Conservation (phyloP, 305 asterid species). For the Rubia occidens region DNA sequence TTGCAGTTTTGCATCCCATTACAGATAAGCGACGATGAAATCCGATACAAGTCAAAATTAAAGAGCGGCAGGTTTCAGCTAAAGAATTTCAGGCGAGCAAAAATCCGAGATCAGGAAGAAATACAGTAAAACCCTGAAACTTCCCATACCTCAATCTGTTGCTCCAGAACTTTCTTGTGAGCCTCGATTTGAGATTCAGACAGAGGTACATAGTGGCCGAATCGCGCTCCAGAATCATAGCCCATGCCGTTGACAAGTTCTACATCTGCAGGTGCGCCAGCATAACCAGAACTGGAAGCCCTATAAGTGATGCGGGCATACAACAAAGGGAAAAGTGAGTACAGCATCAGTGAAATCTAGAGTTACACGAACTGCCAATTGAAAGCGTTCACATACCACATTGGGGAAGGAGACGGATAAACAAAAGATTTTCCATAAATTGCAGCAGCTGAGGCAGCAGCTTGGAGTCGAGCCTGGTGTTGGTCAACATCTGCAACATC, state of each 20-base stretch:
- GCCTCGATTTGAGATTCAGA: conserved; percentile 27
- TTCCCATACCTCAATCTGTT: conserved; percentile 32
- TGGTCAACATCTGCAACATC: conserved; percentile 37
- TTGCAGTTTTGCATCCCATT: neutral
- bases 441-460: conserved; percentile 76
- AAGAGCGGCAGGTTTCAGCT: neutral
- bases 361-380: conserved; percentile 1
- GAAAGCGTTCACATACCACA: conserved; percentile 38
- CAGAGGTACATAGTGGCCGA: conserved; percentile 9
- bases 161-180: conserved; percentile 28
- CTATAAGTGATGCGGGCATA: conserved; percentile 30
- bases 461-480: conserved; percentile 73
- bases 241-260: neutral
- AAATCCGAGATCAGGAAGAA: neutral
- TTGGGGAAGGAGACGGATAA: conserved; percentile 56
- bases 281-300: conserved; percentile 14
- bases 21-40: neutral
- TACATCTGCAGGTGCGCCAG: conserved; percentile 24
- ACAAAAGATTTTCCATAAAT: conserved; percentile 79
- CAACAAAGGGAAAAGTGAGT: conserved; percentile 23
- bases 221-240: conserved; percentile 12
- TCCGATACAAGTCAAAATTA: conserved; percentile 2
- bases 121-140: conserved; percentile 2
- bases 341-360: conserved; percentile 25
- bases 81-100: conserved; percentile 8